These are phyloP conservation scores for Ephemerocybe angulata DNA, from an alignment of 768 basidiomycete species.

Conservation along the genomic window DNA sequence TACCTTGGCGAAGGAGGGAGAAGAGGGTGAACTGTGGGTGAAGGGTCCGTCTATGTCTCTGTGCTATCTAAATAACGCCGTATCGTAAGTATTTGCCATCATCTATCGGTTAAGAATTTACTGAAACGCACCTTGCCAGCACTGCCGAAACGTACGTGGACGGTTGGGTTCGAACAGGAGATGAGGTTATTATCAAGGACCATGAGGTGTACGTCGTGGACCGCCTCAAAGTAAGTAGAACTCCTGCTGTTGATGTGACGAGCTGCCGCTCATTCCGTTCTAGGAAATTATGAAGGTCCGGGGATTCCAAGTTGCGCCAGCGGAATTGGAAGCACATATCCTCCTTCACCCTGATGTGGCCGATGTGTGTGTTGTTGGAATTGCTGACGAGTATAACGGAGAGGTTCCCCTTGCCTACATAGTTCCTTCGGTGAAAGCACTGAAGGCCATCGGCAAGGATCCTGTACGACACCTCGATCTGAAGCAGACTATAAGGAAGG, in stretches of 20 bases:
- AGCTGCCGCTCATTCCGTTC: neutral
- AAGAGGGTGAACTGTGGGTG: constrained; percentile 61
- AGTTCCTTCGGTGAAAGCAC: constrained; percentile 43
- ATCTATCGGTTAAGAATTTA: neutral
- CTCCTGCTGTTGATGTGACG: neutral
- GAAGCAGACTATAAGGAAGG: constrained; percentile 54
- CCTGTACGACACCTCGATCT: constrained; percentile 33
- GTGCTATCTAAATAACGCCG: constrained; percentile 53
- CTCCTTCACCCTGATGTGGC: constrained; percentile 57
- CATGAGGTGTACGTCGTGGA: constrained; percentile 69
- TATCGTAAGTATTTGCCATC: constrained; percentile 45
- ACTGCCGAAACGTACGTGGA: constrained; percentile 62
- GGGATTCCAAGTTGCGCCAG: constrained; percentile 59
- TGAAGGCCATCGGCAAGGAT: constrained; percentile 32
- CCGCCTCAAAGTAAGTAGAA: constrained; percentile 56
- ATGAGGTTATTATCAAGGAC: constrained; percentile 65
- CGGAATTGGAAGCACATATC: constrained; percentile 64
- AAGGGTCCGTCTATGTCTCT: constrained; percentile 58
- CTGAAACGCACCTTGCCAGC: constrained; percentile 27
- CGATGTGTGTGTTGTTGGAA: constrained; percentile 62
- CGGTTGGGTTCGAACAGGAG: constrained; percentile 68
- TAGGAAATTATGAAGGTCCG: constrained; percentile 73
- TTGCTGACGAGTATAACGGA: constrained; percentile 72
- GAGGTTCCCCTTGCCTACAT: constrained; percentile 73
- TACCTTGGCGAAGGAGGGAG: constrained; percentile 49